Evolutionary conservation across 2,329 filamentous ascomycete species (phyloP).

Genomic region (Aspergillus sclerotialis): DNA sequence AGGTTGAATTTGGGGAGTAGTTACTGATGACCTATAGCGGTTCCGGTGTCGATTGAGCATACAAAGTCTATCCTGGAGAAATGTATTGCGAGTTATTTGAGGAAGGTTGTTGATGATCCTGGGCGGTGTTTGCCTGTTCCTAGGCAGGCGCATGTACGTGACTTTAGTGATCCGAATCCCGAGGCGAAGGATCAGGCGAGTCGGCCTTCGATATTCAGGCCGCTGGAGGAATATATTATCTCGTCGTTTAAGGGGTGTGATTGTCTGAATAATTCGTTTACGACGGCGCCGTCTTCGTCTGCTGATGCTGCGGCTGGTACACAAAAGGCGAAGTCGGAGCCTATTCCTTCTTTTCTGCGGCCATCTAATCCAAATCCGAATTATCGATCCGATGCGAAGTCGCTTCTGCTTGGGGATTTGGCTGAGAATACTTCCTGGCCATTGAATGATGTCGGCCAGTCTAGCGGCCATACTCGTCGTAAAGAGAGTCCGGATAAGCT

Average conservation of each 20-base stretch:
- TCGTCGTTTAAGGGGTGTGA: constrained; percentile 61
- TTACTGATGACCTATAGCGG: constrained; percentile 19
- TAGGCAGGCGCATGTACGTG: too few species aligned
- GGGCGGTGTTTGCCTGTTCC: constrained; percentile 13
- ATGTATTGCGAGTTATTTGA: constrained; percentile 47
- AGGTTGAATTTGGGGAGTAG: constrained; percentile 1
- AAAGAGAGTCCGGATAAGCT: constrained; percentile 24
- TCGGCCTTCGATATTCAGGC: constrained; percentile 58
- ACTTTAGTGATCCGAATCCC: constrained; percentile 13
- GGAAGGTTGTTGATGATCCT: constrained; percentile 27
- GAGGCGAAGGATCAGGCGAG: constrained; percentile 31
- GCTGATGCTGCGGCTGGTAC: constrained; percentile 27
- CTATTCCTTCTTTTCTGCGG: constrained; percentile 17
- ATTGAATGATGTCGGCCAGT: constrained; percentile 53
- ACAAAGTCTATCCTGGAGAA: constrained; percentile 53
- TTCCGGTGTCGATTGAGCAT: constrained; percentile 53
- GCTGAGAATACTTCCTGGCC: constrained; percentile 80
- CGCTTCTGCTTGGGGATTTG: constrained; percentile 65
- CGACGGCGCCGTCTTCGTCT: constrained; percentile 38
- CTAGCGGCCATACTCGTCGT: constrained; percentile 21
- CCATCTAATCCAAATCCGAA: constrained; percentile 32
- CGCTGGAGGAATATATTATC: constrained; percentile 70
- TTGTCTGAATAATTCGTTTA: constrained; percentile 71
- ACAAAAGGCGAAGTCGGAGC: constrained; percentile 19
- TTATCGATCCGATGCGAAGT: constrained; percentile 65